Evolutionary conservation across 495 filamentous ascomycete species (phyloP).

Genomic region (Bryoglossum gracile): DNA sequence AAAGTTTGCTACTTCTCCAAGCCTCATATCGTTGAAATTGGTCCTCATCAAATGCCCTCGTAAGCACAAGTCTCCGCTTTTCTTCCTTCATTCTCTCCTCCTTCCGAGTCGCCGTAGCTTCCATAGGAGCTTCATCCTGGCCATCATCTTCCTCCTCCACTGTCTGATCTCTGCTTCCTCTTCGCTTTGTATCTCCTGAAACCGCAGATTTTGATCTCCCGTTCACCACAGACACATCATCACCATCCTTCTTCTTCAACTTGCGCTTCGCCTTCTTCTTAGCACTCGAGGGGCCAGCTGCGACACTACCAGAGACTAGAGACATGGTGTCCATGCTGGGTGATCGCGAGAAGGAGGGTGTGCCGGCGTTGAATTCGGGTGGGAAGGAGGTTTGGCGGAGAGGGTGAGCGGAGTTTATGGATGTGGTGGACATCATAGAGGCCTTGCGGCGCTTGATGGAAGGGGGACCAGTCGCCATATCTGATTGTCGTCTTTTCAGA

Average conservation of each 20-base stretch:
- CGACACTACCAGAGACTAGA: constrained; percentile 58
- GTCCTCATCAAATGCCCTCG: constrained; percentile 56
- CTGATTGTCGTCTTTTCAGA: constrained; percentile 54
- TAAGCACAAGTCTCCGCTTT: constrained; percentile 50
- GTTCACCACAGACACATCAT: constrained; percentile 44
- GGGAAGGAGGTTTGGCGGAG: constrained; percentile 89
- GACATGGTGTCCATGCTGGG: constrained; percentile 60
- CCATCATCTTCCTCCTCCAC: constrained; percentile 58
- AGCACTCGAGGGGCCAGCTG: constrained; percentile 32
- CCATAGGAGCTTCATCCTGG: constrained; percentile 52
- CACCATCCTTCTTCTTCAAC: constrained; percentile 52
- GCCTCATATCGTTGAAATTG: constrained; percentile 69
- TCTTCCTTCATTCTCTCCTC: constrained; percentile 66
- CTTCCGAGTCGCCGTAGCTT: constrained; percentile 55
- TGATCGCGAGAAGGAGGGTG: constrained; percentile 46
- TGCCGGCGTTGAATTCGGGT: constrained; percentile 38
- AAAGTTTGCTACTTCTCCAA: constrained; percentile 63
- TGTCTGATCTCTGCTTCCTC: constrained; percentile 19
- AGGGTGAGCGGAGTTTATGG: constrained; percentile 54
- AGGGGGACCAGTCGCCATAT: constrained; percentile 35
- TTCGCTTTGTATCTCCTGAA: constrained; percentile 32
- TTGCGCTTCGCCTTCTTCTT: constrained; percentile 63
- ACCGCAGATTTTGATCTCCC: constrained; percentile 42
- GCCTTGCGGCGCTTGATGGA: constrained; percentile 58
- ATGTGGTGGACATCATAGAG: constrained; percentile 43